Evolutionary conservation across 176 grass and related monocot species (phyloP).

Genomic region (Oryza glaberrima): DNA sequence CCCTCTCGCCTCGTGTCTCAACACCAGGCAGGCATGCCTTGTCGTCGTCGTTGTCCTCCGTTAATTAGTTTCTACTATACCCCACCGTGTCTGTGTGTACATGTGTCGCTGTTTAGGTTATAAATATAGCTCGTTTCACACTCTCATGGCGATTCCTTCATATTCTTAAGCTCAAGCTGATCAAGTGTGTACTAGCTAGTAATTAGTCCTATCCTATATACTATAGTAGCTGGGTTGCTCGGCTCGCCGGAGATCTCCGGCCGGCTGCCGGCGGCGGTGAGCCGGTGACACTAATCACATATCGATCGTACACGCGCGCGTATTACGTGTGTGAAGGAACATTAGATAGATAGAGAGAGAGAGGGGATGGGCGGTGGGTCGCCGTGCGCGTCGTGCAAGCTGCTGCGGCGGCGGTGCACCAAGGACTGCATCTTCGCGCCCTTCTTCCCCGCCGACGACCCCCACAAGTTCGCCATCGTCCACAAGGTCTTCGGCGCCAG

Average conservation of each 20-base stretch:
- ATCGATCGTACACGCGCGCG: too few relatives aligned
- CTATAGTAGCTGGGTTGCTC: neutral
- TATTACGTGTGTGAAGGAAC: too few relatives aligned
- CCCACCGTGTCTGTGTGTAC: neutral
- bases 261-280: neutral
- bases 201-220: too few relatives aligned
- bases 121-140: slow-evolving; percentile 36
- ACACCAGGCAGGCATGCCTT: slow-evolving; percentile 40
- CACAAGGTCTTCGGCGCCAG: slow-evolving; percentile 95
- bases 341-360: too few relatives aligned
- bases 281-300: neutral
- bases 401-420: slow-evolving; percentile 81
- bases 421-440: slow-evolving; percentile 96
- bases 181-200: neutral
- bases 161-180: neutral
- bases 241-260: neutral
- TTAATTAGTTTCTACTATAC: neutral
- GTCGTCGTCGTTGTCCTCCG: neutral
- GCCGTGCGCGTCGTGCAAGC: slow-evolving; percentile 91
- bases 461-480: slow-evolving; percentile 91
- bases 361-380: slow-evolving; percentile 39
- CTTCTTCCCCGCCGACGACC: slow-evolving; percentile 89
- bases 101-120: slow-evolving; percentile 28
- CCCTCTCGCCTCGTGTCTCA: slow-evolving; percentile 37
- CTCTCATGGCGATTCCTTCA: neutral